Conservation (phyloP, 257 asterid genomes). For the Parsonsia alboflavescens region DNA sequence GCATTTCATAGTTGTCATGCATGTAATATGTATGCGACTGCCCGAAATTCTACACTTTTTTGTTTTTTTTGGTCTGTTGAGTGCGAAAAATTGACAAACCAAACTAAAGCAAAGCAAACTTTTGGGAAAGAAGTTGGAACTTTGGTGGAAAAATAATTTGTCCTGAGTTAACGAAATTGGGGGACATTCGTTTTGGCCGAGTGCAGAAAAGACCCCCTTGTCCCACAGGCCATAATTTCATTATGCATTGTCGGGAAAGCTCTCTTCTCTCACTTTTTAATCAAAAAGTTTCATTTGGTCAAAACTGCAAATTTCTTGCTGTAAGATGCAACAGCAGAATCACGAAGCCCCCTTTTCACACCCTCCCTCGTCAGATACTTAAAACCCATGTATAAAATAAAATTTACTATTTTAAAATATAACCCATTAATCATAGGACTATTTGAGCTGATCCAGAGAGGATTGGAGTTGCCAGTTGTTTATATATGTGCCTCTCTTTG, state of each 20-base stretch:
- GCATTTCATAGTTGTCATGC: background rate
- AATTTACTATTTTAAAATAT: too few species aligned
- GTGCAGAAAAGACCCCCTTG: conserved; percentile 6
- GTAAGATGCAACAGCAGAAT: background rate
- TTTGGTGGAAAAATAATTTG: background rate
- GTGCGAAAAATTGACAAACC: background rate
- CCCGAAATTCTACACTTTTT: background rate
- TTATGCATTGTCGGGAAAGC: background rate
- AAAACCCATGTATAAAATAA: too few species aligned
- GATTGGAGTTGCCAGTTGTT: too few species aligned
- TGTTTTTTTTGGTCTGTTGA: background rate
- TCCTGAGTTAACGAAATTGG: background rate
- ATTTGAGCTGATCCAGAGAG: background rate
- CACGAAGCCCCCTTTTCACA: background rate
- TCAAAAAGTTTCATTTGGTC: conserved; percentile 8
- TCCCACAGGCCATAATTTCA: background rate
- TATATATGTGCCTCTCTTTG: background rate
- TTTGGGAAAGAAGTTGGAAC: conserved; percentile 1
- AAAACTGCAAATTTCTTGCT: background rate
- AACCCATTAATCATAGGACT: too few species aligned
- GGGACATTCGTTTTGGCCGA: conserved; percentile 8
- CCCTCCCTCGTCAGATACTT: background rate
- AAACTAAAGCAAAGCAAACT: background rate
- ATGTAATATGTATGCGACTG: background rate
- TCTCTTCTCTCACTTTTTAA: background rate